phyloP scores from a whole-genome alignment of 2,329 filamentous ascomycete genomes.

The Diaporthe aspalathi region DNA sequence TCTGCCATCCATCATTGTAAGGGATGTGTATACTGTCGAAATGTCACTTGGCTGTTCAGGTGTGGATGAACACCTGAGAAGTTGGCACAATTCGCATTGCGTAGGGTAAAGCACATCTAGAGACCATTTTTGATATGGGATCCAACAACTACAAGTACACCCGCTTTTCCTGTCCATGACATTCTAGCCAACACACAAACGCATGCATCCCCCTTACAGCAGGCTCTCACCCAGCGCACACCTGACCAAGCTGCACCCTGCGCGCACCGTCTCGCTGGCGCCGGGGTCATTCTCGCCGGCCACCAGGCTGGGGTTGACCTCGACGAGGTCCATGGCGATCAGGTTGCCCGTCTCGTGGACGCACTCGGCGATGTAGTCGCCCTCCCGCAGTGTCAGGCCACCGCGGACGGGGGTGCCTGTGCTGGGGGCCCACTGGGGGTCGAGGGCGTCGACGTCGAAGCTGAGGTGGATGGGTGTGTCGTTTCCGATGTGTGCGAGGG shows the following conservation, averaged over 20 bases:
- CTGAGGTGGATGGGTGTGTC: conserved; percentile 98
- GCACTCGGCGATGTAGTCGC: conserved; percentile 94
- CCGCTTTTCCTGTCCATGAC: not conserved
- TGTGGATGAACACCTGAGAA: not conserved
- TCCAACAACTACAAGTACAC: not conserved
- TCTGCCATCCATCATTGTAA: not conserved
- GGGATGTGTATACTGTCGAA: not conserved
- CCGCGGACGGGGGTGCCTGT: conserved; percentile 96
- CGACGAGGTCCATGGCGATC: conserved; percentile 83
- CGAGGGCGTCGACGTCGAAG: conserved; percentile 96
- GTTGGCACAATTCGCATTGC: conserved; percentile 15
- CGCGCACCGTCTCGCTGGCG: conserved; percentile 86
- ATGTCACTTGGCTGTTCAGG: not conserved
- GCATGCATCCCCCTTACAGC: conserved; percentile 61
- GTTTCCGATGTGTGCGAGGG: conserved; percentile 91
- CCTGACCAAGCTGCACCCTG: conserved; percentile 89
- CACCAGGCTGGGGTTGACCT: conserved; percentile 78
- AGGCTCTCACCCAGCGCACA: conserved; percentile 94
- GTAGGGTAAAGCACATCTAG: not conserved
- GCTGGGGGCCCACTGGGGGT: conserved; percentile 95
- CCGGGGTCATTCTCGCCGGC: conserved; percentile 70
- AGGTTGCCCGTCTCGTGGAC: conserved; percentile 84
- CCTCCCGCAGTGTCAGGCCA: conserved; percentile 91
- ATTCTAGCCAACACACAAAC: not conserved
- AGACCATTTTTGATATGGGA: conserved; percentile 12